These are phyloP conservation scores for Phalaenopsis aphrodite DNA, from an alignment of 106 monocot species.

Conservation along the genomic window DNA sequence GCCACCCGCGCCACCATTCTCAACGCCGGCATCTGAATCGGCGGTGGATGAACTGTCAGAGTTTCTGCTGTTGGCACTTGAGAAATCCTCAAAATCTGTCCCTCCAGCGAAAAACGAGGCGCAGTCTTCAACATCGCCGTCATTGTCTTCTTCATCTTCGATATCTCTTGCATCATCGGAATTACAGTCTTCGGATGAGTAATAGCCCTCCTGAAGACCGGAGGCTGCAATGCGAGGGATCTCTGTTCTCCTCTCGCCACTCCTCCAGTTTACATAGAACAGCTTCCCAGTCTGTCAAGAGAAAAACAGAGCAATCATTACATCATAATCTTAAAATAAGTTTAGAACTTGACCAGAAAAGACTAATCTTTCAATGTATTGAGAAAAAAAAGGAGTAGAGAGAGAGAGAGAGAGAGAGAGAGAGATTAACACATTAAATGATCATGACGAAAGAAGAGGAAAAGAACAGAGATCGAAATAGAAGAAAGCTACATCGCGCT, in stretches of 20 bases:
- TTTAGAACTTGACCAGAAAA: no score
- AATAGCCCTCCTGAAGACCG: neutral
- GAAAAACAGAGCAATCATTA: neutral
- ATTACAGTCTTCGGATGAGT: conserved; percentile 6
- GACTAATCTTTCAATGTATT: no score
- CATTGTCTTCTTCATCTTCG: conserved; percentile 15
- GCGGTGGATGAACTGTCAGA: conserved; percentile 25
- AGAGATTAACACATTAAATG: no score
- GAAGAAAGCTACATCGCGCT: neutral
- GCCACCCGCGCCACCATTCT: neutral
- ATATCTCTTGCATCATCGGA: neutral
- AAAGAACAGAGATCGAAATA: neutral
- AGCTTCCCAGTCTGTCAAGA: conserved; percentile 56
- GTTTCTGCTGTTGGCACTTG: conserved; percentile 13
- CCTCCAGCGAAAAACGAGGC: conserved; percentile 3
- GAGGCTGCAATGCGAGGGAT: conserved; percentile 32
- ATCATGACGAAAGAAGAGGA: neutral
- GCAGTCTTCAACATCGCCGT: neutral
- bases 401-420: no score
- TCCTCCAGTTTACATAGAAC: conserved; percentile 61
- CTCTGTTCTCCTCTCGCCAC: conserved; percentile 41
- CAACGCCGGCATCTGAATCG: neutral
- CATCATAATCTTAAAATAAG: neutral
- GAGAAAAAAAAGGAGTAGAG: no score
- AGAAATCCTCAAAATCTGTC: conserved; percentile 11